Evolutionary conservation across 192 early-diverging fungal species (phyloP), one percentile per base, ranked within the genome.

Genomic region (Chytriomyces confervae): DNA sequence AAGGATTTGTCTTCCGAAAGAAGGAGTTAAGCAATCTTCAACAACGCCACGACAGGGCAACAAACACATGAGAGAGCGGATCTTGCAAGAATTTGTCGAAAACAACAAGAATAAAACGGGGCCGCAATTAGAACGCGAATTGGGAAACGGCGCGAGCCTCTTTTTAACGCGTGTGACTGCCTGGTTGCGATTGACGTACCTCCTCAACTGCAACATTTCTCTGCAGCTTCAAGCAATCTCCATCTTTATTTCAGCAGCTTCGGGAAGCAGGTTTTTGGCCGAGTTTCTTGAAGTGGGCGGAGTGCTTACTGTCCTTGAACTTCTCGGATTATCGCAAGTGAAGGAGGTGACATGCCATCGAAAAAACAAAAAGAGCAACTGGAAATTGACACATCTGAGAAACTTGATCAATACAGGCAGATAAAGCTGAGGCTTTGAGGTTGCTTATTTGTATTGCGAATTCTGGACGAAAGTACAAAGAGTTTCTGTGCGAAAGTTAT

Each of bases 261-360:
- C 85, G 50, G 89, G 89, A 18, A 79, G 82, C 65, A 76, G 89
- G n/a, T 91, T 90, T 75, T 62, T 91, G 29, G 83, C 86, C 9
- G 89, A 91, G 73, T 91, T 91, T 81, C 71, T 91, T 36, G 89
- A 91, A 77, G 87, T 91, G 45, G 89, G 89, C n/a, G 89, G 89
- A 0, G 86, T 90, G 20, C 63, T 91, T 64, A 91, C 89, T 3
- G 83, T 91, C 0, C 75, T 91, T 8, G 89, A 91, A 73, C 86
- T 91, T 27, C 78, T 91, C 45, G 81, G 82, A 4, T 75, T 91
- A 5, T 62, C 82, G 4, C 89, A 91, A 80, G 83, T 87, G 6
- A 90, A 89, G 60, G 89, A 91, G 66, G 88, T 89, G 45, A 36
- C 46, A 13, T 10, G 5, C 18, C 44, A 16, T 46, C 45, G 50